Evolutionary conservation across 2,329 filamentous ascomycete species (phyloP), one percentile per base, ranked within the genome.

Genomic region (Botryotinia globosa): DNA sequence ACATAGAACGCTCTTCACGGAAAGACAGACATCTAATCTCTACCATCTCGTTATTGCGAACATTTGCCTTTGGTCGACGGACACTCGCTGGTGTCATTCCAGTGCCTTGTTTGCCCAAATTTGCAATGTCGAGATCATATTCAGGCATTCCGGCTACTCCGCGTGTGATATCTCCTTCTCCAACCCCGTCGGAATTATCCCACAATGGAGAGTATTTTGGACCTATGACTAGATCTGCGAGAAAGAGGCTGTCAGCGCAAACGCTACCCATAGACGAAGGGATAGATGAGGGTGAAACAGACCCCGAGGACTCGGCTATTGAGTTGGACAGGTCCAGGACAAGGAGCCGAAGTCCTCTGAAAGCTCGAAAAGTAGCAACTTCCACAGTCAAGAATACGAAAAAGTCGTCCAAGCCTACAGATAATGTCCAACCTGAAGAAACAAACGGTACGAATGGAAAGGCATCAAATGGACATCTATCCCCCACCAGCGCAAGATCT

Each of bases 101-200:
- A 77, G 82, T 83, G 65, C 85, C 89, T 73, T 84, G 85, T 58
- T 86, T 92, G 3, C 89, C 90, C 64, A 87, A 88, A 56, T 91
- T 91, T 84, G 78, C 67, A 63, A 79, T 80, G 79, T 77, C 77
- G 29, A 74, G 75, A 65, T 74, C 77, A 58, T 73, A 74, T 42
- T 74, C 75, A 69, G 84, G 87, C 75, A 85, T 96, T 73, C 94
- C 94, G 73, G 87, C 88, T 73, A 96, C 92, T 72, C 94, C 94
- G 79, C 91, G 94, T 80, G 92, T 98, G 77, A 97, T 96, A 77
- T 97, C 94, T 20, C 94, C 94, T 58, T 96, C 94, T 72, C 94
- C 94, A 58, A 91, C 92, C 3, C 89, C 89, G 1, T 90, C 89
- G 34, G 89, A 91, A 73, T 81, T 81, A 45, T 85, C 85, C 75